Evolutionary conservation across 192 early-diverging fungal species (phyloP).

Genomic region (Spizellomyces punctatus): DNA sequence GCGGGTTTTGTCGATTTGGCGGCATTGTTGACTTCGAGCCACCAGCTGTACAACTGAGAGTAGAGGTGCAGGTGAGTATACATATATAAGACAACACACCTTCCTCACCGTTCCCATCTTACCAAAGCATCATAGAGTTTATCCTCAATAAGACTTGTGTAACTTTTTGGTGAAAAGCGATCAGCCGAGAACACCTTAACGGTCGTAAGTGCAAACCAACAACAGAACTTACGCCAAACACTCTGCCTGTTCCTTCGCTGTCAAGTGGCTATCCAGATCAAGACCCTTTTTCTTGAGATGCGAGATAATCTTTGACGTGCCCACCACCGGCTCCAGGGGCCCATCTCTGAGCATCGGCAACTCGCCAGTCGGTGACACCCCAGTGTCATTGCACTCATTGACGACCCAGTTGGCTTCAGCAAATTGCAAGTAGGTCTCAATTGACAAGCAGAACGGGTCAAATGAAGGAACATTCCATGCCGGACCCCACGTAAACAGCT

Average conservation of each 20-base stretch:
- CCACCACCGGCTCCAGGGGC: constrained; percentile 38
- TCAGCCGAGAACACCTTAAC: not conserved
- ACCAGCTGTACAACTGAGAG: constrained; percentile 75
- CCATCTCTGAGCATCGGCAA: constrained; percentile 71
- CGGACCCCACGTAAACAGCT: constrained; percentile 74
- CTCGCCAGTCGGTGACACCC: constrained; percentile 71
- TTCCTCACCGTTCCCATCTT: not conserved
- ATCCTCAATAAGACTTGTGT: constrained; percentile 74
- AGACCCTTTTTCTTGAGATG: constrained; percentile 44
- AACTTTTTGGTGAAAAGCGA: constrained; percentile 41
- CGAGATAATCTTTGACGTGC: constrained; percentile 36
- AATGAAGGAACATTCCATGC: constrained; percentile 66
- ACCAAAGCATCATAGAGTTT: constrained; percentile 75
- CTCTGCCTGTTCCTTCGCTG: constrained; percentile 43
- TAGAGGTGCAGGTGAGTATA: constrained; percentile 5
- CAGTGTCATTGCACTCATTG: constrained; percentile 62
- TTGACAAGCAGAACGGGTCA: constrained; percentile 70
- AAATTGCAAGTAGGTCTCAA: constrained; percentile 61
- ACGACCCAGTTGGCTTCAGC: constrained; percentile 56
- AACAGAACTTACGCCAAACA: constrained; percentile 49
- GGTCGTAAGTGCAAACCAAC: too few species aligned
- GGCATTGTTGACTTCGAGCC: constrained; percentile 81
- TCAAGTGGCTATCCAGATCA: constrained; percentile 48
- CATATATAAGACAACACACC: not conserved
- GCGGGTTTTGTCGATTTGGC: constrained; percentile 70